Evolutionary conservation across 192 early-diverging fungal species (phyloP).

Genomic region (Backusella tarrabulga): DNA sequence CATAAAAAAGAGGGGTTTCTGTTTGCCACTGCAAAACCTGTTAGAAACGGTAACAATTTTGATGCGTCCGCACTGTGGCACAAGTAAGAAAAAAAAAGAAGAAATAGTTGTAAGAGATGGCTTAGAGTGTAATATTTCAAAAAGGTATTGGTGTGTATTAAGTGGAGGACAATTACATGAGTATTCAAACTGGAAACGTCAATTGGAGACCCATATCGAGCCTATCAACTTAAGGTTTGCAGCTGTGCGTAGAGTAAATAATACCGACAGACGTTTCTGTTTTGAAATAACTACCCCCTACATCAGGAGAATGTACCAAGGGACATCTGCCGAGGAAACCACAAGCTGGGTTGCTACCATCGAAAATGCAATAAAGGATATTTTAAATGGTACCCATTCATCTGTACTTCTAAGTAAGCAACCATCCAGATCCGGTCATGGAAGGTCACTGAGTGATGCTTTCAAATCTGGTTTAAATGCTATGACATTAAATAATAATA

Average conservation of each 20-base stretch:
- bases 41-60: slow-evolving; percentile 24
- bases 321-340: slow-evolving; percentile 63
- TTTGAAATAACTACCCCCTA: slow-evolving; percentile 72
- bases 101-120: background rate
- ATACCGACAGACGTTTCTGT: slow-evolving; percentile 65
- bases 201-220: slow-evolving; percentile 54
- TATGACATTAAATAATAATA: background rate
- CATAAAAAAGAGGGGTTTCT: slow-evolving; percentile 56
- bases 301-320: slow-evolving; percentile 64
- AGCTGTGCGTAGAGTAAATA: slow-evolving; percentile 62
- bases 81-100: slow-evolving; percentile 35
- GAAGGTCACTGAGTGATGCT: slow-evolving; percentile 16
- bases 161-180: slow-evolving; percentile 60
- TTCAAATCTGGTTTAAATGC: slow-evolving; percentile 8
- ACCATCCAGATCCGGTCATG: background rate
- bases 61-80: slow-evolving; percentile 37
- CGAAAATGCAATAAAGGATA: slow-evolving; percentile 65
- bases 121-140: background rate
- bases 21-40: slow-evolving; percentile 53
- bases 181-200: slow-evolving; percentile 67
- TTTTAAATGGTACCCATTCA: slow-evolving; percentile 48
- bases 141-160: slow-evolving; percentile 69
- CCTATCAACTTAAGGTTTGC: slow-evolving; percentile 65
- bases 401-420: background rate
- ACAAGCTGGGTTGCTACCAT: slow-evolving; percentile 63